Conservation (phyloP, 2,329 filamentous ascomycete genomes). For the Periconia sp. region DNA sequence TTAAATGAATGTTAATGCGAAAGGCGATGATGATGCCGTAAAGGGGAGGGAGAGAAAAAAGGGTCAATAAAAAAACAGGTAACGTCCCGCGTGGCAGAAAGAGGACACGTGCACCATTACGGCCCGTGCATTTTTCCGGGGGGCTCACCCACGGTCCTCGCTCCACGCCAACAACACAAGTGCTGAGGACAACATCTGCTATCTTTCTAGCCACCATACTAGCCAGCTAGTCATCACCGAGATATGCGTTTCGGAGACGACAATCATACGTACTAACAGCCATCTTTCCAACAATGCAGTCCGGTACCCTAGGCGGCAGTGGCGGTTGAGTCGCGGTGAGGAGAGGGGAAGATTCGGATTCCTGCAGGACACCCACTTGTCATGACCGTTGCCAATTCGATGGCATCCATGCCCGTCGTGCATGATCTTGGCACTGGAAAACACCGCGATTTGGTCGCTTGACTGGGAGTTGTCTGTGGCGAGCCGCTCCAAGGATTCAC, state of each 20-base stretch:
- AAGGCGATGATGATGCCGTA: neutral
- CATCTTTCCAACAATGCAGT: no score
- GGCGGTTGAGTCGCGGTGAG: no score
- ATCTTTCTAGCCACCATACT: no score
- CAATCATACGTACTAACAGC: no score
- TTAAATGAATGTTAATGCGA: neutral
- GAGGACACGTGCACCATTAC: neutral
- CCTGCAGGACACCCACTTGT: neutral
- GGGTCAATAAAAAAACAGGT: neutral
- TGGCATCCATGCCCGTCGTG: neutral
- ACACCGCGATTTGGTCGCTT: neutral
- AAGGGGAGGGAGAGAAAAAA: neutral
- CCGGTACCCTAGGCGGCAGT: no score
- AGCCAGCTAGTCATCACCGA: no score
- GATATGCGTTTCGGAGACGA: no score
- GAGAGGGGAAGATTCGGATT: no score
- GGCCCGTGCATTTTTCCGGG: neutral
- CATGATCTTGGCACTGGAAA: neutral
- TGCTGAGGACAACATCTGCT: no score
- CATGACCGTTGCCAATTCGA: neutral
- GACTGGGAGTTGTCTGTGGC: neutral
- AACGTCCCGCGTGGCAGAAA: neutral
- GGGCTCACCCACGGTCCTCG: neutral
- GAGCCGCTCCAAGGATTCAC: neutral
- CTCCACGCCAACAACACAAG: no score